Percentiles rank a stretch among this genome's conserved stretches.
Conservation (phyloP, 1,284 basidiomycete species). For the Cutaneotrichosporon sp. region DNA sequence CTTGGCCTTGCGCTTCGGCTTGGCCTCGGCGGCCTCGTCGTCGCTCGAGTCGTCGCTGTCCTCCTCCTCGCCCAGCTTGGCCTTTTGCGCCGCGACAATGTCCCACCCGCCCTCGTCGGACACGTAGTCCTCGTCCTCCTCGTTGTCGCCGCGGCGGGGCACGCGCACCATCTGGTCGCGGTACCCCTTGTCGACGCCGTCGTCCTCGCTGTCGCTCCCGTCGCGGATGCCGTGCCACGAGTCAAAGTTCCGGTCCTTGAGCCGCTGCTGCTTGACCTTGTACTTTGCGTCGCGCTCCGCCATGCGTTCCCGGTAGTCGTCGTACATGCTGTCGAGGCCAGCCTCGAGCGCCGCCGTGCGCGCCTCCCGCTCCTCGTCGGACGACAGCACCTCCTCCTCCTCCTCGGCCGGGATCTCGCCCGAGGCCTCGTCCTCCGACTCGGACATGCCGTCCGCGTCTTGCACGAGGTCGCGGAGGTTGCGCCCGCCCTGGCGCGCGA, state of each 20-base stretch:
- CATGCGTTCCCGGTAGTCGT: constrained; percentile 79
- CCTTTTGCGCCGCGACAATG: constrained; percentile 65
- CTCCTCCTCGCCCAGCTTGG: constrained; percentile 59
- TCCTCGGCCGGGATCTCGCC: constrained; percentile 34
- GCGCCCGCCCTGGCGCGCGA: constrained; percentile 57
- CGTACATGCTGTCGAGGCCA: constrained; percentile 86
- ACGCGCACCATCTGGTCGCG: constrained; percentile 31
- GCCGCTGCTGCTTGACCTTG: constrained; percentile 79
- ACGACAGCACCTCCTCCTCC: constrained; percentile 62
- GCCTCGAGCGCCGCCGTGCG: constrained; percentile 71
- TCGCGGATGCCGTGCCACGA: constrained; percentile 74
- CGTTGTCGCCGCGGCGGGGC: constrained; percentile 43
- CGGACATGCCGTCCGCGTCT: constrained; percentile 55
- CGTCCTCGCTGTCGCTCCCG: constrained; percentile 45
- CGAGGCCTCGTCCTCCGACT: constrained; percentile 52
- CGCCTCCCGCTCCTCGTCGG: constrained; percentile 70
- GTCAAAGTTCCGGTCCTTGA: constrained; percentile 67
- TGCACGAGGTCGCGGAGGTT: constrained; percentile 56
- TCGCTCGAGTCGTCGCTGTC: constrained; percentile 52
- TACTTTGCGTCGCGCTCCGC: constrained; percentile 86
- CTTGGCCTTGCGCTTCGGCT: constrained; percentile 24
- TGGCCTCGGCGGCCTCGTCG: constrained; percentile 30
- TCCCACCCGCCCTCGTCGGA: constrained; percentile 73
- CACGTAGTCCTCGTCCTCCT: constrained; percentile 61
- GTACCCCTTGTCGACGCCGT: constrained; percentile 50